Evolutionary conservation across 1,139 yeast genomes (phyloP).

Genomic region (Candida labiduridarum): DNA sequence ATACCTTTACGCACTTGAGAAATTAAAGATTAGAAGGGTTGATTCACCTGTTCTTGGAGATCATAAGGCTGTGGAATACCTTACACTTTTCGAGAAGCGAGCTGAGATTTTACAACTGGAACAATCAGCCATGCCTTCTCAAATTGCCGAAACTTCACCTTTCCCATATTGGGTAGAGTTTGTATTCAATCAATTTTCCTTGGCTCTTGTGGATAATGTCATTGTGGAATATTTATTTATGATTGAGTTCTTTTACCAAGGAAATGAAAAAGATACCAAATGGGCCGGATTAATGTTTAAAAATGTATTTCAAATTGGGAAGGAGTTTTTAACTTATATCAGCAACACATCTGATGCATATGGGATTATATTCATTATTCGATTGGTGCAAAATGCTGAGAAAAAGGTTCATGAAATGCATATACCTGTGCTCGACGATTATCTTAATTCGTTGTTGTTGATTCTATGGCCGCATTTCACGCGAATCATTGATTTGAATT

Average conservation of each 20-base stretch:
- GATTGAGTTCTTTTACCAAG: constrained; percentile 66
- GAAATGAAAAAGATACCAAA: constrained; percentile 47
- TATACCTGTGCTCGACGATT: constrained; percentile 76
- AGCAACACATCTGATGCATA: constrained; percentile 61
- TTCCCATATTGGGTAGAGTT: constrained; percentile 70
- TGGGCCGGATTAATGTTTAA: constrained; percentile 56
- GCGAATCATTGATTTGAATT: constrained; percentile 70
- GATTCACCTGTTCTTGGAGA: constrained; percentile 59
- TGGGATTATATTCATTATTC: constrained; percentile 76
- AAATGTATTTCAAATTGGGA: constrained; percentile 47
- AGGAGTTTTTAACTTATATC: constrained; percentile 31
- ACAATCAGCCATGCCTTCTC: constrained; percentile 67
- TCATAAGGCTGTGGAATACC: constrained; percentile 37
- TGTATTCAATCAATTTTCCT: constrained; percentile 70
- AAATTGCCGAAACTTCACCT: constrained; percentile 79
- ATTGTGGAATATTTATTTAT: constrained; percentile 77
- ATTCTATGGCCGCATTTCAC: constrained; percentile 88
- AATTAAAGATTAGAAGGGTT: constrained; percentile 53
- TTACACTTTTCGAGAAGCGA: constrained; percentile 59
- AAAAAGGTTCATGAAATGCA: constrained; percentile 63
- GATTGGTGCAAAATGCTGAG: constrained; percentile 67
- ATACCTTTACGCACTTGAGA: constrained; percentile 75
- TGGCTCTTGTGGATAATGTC: constrained; percentile 76
- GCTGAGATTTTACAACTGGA: constrained; percentile 43
- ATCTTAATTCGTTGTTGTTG: constrained; percentile 66